These are phyloP conservation scores for Turritis glabra DNA, from an alignment of 345 rosid genomes.

Conservation along the genomic window DNA sequence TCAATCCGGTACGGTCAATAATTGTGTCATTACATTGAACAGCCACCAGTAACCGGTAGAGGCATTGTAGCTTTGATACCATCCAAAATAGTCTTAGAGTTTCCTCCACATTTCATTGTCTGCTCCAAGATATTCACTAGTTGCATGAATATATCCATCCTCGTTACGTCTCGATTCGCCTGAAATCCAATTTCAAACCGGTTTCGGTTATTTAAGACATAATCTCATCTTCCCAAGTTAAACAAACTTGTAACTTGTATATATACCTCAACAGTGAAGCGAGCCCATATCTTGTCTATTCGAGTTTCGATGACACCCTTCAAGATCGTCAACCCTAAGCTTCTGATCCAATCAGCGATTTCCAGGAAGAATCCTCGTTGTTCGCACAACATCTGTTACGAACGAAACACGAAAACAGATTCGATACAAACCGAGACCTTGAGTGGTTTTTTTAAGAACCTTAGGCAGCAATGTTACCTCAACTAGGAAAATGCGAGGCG, in stretches of 20 bases:
- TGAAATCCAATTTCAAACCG: constrained; percentile 32
- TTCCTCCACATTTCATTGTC: constrained; percentile 56
- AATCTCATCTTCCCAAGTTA: background rate
- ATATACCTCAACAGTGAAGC: constrained; percentile 83
- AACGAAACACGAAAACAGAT: background rate
- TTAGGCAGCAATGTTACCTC: constrained; percentile 53
- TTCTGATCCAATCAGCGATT: constrained; percentile 85
- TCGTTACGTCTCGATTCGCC: constrained; percentile 89
- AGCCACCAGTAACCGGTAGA: constrained; percentile 61
- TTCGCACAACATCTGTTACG: constrained; percentile 84
- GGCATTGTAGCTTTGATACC: constrained; percentile 52
- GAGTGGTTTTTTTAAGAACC: background rate
- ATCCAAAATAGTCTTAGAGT: constrained; percentile 47
- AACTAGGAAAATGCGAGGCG: constrained; percentile 88
- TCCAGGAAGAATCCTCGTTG: constrained; percentile 93
- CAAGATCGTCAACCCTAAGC: constrained; percentile 92
- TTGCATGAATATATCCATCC: constrained; percentile 93
- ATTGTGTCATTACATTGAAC: constrained; percentile 28
- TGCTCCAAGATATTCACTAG: constrained; percentile 82
- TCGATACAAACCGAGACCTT: background rate
- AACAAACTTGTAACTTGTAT: background rate
- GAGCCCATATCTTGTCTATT: constrained; percentile 85
- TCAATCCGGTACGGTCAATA: constrained; percentile 31
- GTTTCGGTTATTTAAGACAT: background rate
- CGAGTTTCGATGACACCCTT: constrained; percentile 89